These are phyloP conservation scores for Colletotrichum costaricense DNA, from an alignment of 2,329 filamentous ascomycete genomes.

Conservation along the genomic window DNA sequence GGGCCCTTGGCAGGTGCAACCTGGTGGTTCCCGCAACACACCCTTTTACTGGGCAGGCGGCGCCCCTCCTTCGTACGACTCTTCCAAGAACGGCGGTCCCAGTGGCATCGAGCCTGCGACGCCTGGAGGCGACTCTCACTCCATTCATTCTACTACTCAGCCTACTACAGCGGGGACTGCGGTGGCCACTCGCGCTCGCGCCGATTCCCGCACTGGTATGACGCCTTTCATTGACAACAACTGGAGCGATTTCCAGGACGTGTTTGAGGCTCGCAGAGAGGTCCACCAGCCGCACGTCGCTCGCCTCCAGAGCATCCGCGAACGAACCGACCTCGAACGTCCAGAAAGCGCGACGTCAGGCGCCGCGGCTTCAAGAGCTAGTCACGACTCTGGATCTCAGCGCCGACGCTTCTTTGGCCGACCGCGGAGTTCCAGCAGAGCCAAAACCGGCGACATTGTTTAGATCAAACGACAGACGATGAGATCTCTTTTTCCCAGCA, in stretches of 20 bases:
- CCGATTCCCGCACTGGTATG: constrained; percentile 33
- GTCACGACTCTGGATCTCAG: constrained; percentile 21
- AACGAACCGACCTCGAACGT: constrained; percentile 23
- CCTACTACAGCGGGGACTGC: constrained; percentile 42
- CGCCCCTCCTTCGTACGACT: constrained; percentile 48
- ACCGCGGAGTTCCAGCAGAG: constrained; percentile 25
- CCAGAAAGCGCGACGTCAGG: constrained; percentile 14
- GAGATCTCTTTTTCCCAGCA: background rate
- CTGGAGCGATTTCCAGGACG: constrained; percentile 56
- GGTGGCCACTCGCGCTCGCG: constrained; percentile 38
- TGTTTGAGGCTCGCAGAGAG: constrained; percentile 56
- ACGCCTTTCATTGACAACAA: constrained; percentile 43
- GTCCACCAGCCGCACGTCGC: constrained; percentile 43
- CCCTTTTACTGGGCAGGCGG: constrained; percentile 67
- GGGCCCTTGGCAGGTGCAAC: constrained; percentile 71
- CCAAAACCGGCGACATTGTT: constrained; percentile 16
- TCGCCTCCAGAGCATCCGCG: constrained; percentile 36
- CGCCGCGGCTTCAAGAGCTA: background rate
- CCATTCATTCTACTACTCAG: constrained; percentile 41
- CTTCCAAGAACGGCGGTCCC: constrained; percentile 39
- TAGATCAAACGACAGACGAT: background rate
- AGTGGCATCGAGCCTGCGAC: constrained; percentile 20
- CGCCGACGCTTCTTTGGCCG: constrained; percentile 29
- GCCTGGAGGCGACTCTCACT: constrained; percentile 18
- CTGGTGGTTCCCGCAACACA: constrained; percentile 76